phyloP scores from a whole-genome alignment of 169 alveolate genomes.

The Besnoitia besnoiti region DNA sequence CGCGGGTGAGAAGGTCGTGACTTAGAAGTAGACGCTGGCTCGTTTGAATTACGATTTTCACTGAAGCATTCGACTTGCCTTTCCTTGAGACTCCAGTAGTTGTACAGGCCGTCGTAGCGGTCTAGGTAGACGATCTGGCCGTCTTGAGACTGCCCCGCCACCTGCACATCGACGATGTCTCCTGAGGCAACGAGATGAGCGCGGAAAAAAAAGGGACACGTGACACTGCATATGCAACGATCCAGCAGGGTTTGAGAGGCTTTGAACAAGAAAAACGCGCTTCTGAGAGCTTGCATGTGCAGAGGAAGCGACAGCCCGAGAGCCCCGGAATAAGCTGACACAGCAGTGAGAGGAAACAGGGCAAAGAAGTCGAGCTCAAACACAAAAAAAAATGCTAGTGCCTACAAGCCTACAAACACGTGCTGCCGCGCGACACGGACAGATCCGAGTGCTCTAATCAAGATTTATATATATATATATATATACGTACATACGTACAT shows the following conservation, averaged over 20 bases:
- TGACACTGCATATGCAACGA: too few species aligned
- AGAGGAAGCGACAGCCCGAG: too few species aligned
- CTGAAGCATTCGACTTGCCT: neutral
- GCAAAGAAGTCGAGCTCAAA: too few species aligned
- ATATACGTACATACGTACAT: neutral
- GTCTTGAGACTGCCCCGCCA: neutral
- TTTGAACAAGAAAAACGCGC: too few species aligned
- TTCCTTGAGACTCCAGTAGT: constrained; percentile 27
- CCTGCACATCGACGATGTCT: constrained; percentile 36
- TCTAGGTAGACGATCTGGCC: constrained; percentile 1
- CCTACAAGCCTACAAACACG: neutral
- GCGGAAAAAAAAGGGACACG: neutral
- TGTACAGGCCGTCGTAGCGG: constrained; percentile 22
- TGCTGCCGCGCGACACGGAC: neutral
- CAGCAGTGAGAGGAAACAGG: too few species aligned
- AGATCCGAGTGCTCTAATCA: neutral
- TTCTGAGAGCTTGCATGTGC: too few species aligned
- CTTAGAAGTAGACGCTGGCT: too few species aligned
- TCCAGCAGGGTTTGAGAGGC: too few species aligned
- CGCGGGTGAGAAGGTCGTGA: too few species aligned
- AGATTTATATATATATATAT: neutral
- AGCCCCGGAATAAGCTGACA: too few species aligned
- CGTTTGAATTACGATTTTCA: too few species aligned
- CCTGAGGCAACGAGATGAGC: neutral
- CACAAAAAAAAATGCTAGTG: neutral